Conservation (phyloP, 257 asterid species). For the Primulina tabacum region DNA sequence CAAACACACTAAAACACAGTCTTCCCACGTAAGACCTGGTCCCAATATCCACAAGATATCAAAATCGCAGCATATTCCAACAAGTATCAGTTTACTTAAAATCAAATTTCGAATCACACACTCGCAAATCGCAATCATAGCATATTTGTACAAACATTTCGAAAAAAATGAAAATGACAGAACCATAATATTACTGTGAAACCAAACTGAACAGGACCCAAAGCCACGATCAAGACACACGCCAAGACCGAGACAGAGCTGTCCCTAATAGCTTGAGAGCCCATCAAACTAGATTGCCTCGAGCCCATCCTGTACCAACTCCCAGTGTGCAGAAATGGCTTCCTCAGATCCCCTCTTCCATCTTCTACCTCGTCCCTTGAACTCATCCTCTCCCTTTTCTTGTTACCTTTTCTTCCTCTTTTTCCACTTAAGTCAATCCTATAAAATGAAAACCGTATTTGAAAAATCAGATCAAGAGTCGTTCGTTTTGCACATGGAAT, state of each 20-base stretch:
- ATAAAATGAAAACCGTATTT: too few relatives aligned
- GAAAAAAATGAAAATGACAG: neutral
- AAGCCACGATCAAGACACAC: constrained; percentile 84
- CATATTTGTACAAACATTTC: neutral
- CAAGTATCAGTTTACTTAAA: neutral
- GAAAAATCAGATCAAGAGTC: too few relatives aligned
- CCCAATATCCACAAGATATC: neutral
- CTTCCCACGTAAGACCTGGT: neutral
- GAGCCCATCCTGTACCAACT: constrained; percentile 96
- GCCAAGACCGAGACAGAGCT: constrained; percentile 81
- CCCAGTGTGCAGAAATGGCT: constrained; percentile 88
- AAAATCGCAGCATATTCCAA: neutral
- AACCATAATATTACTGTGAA: constrained; percentile 58
- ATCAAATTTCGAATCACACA: constrained; percentile 1
- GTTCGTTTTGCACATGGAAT: too few relatives aligned
- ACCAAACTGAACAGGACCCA: constrained; percentile 92
- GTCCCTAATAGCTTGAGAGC: constrained; percentile 75
- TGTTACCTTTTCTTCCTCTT: neutral
- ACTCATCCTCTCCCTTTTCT: neutral
- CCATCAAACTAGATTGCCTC: constrained; percentile 74
- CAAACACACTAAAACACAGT: neutral
- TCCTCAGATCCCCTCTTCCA: constrained; percentile 55
- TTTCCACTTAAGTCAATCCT: too few relatives aligned
- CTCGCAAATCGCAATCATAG: too few relatives aligned
- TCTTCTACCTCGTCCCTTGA: constrained; percentile 1